phyloP scores from a whole-genome alignment of 805 yeast genomes.

The Candida qinlingensis region DNA sequence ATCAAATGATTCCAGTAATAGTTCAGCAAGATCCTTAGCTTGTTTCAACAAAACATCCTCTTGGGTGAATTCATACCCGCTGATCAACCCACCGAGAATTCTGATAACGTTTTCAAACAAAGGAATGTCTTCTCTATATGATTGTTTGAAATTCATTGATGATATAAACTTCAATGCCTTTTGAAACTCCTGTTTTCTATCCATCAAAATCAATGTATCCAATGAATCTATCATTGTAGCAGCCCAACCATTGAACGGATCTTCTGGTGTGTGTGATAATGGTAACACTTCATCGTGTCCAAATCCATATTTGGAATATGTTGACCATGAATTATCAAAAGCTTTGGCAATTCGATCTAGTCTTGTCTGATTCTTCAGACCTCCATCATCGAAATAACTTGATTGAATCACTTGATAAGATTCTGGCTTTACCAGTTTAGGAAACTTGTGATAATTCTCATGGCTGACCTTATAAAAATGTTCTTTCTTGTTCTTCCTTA shows the following conservation, averaged over 20 bases:
- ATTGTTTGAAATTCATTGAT: slow-evolving; percentile 33
- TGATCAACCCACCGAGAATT: slow-evolving; percentile 46
- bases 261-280: slow-evolving; percentile 26
- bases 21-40: slow-evolving; percentile 43
- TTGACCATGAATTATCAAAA: slow-evolving; percentile 39
- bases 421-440: slow-evolving; percentile 9
- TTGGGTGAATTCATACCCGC: slow-evolving; percentile 45
- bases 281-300: slow-evolving; percentile 44
- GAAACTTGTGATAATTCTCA: slow-evolving; percentile 22
- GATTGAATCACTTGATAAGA: slow-evolving; percentile 29
- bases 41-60: slow-evolving; percentile 30
- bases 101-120: slow-evolving; percentile 48
- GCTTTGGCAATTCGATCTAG: slow-evolving; percentile 30
- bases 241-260: slow-evolving; percentile 48
- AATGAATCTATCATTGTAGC: slow-evolving; percentile 45
- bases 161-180: slow-evolving; percentile 33
- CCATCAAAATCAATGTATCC: slow-evolving; percentile 47
- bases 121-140: slow-evolving; percentile 38
- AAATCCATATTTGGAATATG: slow-evolving; percentile 37
- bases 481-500: slow-evolving; percentile 17
- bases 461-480: slow-evolving; percentile 18
- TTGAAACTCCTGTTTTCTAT: slow-evolving; percentile 32
- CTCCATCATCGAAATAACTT: slow-evolving; percentile 25
- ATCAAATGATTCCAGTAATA: slow-evolving; percentile 50
- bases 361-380: slow-evolving; percentile 22